Evolutionary conservation across 306 rosid species (phyloP).

Genomic region (Potentilla sterilis): DNA sequence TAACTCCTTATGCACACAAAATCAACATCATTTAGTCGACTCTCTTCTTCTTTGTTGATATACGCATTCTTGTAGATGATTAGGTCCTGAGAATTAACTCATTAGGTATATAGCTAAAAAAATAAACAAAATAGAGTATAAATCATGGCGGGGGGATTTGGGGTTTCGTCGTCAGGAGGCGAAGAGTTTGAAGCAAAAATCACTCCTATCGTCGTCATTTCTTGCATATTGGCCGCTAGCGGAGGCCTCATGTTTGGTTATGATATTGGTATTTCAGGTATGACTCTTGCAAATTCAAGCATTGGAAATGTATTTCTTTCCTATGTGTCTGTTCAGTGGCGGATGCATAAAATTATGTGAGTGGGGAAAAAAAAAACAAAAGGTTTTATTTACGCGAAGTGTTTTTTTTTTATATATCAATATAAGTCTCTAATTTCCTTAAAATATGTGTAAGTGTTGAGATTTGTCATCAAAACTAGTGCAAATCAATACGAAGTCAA

Average conservation of each 20-base stretch:
- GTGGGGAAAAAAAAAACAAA: too few species aligned
- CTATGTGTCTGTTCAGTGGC: not conserved
- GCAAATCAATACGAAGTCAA: too few species aligned
- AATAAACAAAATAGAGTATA: not conserved
- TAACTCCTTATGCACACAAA: conserved; percentile 1
- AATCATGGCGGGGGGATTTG: conserved; percentile 35
- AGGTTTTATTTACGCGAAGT: too few species aligned
- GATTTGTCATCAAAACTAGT: too few species aligned
- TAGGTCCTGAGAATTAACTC: not conserved
- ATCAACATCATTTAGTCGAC: conserved; percentile 3
- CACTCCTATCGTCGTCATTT: conserved; percentile 41
- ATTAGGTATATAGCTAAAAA: not conserved
- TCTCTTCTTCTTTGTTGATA: not conserved
- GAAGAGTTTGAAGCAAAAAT: conserved; percentile 45
- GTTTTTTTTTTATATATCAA: too few species aligned
- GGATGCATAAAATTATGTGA: too few species aligned
- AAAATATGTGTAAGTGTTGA: too few species aligned
- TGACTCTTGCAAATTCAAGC: not conserved
- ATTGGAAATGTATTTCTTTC: not conserved
- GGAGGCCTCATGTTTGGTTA: conserved; percentile 74
- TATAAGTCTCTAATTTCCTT: too few species aligned
- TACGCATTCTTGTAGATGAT: not conserved
- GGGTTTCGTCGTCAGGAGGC: not conserved
- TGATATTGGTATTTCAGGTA: conserved; percentile 60
- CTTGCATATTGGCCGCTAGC: conserved; percentile 53